Percentiles rank a stretch among this genome's conserved stretches.
phyloP scores from a whole-genome alignment of 2,329 filamentous ascomycete species.

The Zymoseptoria brevis region DNA sequence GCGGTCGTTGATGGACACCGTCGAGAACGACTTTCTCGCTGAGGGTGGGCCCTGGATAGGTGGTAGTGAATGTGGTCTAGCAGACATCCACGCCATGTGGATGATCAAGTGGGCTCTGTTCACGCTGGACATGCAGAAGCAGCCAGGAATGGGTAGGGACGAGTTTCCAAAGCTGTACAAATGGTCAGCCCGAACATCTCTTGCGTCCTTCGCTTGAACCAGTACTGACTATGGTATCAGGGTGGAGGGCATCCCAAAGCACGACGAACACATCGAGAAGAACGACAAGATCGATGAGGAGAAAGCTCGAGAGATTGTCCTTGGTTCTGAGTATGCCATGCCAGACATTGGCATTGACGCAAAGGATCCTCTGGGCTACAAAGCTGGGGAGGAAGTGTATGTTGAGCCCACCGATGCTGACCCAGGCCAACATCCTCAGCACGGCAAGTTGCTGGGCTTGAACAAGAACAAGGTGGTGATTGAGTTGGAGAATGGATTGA shows the following conservation, averaged over 20 bases:
- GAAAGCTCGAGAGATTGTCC: conserved; percentile 11
- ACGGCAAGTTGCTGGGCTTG: conserved; percentile 18
- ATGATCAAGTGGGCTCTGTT: conserved; percentile 19
- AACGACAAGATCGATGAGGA: conserved; percentile 15
- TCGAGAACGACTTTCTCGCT: conserved; percentile 15
- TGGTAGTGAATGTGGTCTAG: conserved; percentile 9
- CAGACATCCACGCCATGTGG: conserved; percentile 18
- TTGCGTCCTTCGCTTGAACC: neutral
- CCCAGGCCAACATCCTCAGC: conserved; percentile 15
- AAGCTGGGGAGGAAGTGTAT: conserved; percentile 11
- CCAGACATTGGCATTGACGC: conserved; percentile 12
- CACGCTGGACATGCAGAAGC: conserved; percentile 12
- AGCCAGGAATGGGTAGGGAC: conserved; percentile 10
- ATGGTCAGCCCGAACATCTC: conserved; percentile 10
- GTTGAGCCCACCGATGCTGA: conserved; percentile 17
- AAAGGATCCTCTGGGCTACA: conserved; percentile 12
- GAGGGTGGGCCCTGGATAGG: conserved; percentile 13
- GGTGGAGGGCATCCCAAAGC: conserved; percentile 11
- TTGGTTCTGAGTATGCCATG: conserved; percentile 10
- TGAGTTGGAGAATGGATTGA: conserved; percentile 24
- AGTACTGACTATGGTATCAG: conserved; percentile 4
- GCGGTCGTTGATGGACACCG: conserved; percentile 10
- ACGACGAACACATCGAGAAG: conserved; percentile 11
- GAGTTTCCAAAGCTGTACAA: conserved; percentile 14
- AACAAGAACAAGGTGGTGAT: conserved; percentile 22